Evolutionary conservation across 2,329 filamentous ascomycete species (phyloP).

Genomic region (Botrytis paeoniae): DNA sequence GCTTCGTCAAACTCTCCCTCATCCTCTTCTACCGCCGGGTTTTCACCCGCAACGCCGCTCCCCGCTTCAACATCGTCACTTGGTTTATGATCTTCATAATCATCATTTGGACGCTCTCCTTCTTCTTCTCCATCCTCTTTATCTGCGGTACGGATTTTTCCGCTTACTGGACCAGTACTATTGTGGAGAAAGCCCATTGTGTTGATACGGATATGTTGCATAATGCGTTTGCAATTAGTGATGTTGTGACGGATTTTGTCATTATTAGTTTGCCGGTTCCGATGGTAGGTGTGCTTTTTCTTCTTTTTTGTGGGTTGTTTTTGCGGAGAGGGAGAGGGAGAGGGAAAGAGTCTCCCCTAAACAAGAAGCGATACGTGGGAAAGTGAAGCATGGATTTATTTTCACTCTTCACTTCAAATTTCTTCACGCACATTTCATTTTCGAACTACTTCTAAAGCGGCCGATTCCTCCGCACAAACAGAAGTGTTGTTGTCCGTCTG

Average conservation of each 20-base stretch:
- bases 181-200: conserved; percentile 16
- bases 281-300: not conserved
- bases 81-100: not conserved
- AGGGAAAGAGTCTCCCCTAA: not conserved
- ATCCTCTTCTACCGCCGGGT: conserved; percentile 17
- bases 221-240: conserved; percentile 17
- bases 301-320: not conserved
- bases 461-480: not conserved
- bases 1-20: conserved; percentile 17
- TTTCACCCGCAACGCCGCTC: conserved; percentile 6
- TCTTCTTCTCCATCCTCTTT: conserved; percentile 17
- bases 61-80: conserved; percentile 10
- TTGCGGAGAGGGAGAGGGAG: not conserved
- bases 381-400: not conserved
- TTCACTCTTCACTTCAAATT: not conserved
- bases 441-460: not conserved
- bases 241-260: conserved; percentile 8
- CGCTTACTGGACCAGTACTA: conserved; percentile 8
- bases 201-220: conserved; percentile 9
- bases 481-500: not conserved
- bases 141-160: conserved; percentile 8
- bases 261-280: conserved; percentile 12
- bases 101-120: conserved; percentile 6
- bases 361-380: not conserved
- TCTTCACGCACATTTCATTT: not conserved